Conservation (phyloP, 176 grass and related monocot species). For the Paspalum notatum region DNA sequence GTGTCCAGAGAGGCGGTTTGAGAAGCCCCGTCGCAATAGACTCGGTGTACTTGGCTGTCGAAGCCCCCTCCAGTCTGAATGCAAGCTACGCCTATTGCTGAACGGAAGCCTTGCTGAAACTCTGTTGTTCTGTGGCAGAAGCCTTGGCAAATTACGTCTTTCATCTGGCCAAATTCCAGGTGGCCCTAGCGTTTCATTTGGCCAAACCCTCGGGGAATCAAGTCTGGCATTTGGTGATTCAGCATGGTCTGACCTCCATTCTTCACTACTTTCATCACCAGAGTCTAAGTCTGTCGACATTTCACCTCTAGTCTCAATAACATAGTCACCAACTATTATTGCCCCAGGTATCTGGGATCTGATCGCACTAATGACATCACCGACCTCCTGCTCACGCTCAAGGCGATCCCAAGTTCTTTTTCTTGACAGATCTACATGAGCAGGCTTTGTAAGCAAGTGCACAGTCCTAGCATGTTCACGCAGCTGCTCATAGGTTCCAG, state of each 20-base stretch:
- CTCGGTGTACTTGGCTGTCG: constrained; percentile 36
- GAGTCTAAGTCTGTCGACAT: constrained; percentile 45
- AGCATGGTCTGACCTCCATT: constrained; percentile 56
- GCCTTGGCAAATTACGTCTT: constrained; percentile 33
- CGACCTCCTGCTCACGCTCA: constrained; percentile 83
- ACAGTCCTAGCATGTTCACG: constrained; percentile 74
- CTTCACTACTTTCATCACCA: constrained; percentile 51
- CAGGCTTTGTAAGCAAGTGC: constrained; percentile 64
- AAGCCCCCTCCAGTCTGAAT: constrained; percentile 46
- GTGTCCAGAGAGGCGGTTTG: constrained; percentile 12
- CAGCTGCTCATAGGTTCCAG: constrained; percentile 81
- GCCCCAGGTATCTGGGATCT: constrained; percentile 86
- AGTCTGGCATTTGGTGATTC: constrained; percentile 44
- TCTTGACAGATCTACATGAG: constrained; percentile 65
- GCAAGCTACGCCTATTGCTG: constrained; percentile 48
- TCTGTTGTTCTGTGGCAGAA: constrained; percentile 35
- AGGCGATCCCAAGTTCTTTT: constrained; percentile 83
- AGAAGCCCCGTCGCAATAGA: constrained; percentile 31
- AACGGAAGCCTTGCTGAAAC: constrained; percentile 21
- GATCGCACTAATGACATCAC: constrained; percentile 90
- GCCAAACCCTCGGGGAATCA: constrained; percentile 38
- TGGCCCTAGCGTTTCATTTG: constrained; percentile 43
- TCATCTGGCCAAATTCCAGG: constrained; percentile 51
- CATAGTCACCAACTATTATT: constrained; percentile 90
- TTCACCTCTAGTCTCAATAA: constrained; percentile 73